Evolutionary conservation across 139 green algal species (phyloP), one percentile per base, ranked within the genome.

Genomic region (Gonium pectorale): DNA sequence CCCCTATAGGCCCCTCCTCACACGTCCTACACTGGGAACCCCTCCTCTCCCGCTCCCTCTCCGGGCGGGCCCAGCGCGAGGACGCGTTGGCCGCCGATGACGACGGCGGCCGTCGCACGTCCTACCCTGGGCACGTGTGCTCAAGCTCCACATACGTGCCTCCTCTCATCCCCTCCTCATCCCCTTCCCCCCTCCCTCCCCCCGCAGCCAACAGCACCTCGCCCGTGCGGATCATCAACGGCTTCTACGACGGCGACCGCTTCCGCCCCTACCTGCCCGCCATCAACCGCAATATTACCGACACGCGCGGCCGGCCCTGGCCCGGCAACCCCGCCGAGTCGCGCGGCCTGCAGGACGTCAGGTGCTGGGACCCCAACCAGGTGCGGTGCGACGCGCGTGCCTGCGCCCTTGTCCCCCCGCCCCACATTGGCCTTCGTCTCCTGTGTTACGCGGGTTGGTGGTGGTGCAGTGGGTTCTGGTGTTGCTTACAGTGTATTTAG

Each of bases 271-370:
- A 90, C 56, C 81, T 90, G 37, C 49, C 84, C 3, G 67, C 67
- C 71, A 92, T 92, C 49, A 89, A 86, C 51, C 22, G 73, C 19
- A 81, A 51, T 35, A 70, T 89, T 22, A 72, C 38, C 6, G 89
- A 92, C 79, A 66, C 71, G 24, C 22, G 77, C 6, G 85, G 86
- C 74, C 77, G 86, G 15, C 7, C 40, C 44, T 93, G 85, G 86
- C 87, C 85, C 1, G 90, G 90, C 69, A 93, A 93, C 87, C 77
- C 67, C 1, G 71, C 22, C 1, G 87, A 89, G 62, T 27, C 38
- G 0, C 26, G 85, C 43, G 77, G 71, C 5, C 29, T 83, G 72
- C 67, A 87, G 38, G 22, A 49, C 43, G 79, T 75, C 11, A 29
- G 85, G 54, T 93, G 90, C 86, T 86, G 68, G 66, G 19, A 89